Evolutionary conservation across 2,329 filamentous ascomycete genomes (phyloP).

Genomic region (Metarhizium rileyi): DNA sequence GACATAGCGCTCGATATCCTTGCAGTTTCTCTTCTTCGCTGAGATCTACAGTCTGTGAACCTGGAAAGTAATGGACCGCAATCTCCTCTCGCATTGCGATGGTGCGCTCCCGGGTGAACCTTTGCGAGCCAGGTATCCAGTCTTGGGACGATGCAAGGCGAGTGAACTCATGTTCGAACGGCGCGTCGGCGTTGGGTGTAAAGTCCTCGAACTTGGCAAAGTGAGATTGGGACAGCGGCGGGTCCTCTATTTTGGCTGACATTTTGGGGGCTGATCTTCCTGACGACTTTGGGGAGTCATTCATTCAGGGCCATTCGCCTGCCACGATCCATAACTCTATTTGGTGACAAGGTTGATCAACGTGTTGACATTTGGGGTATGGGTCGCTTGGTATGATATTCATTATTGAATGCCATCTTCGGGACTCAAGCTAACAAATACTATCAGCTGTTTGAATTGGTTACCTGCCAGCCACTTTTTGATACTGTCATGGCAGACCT

Average conservation of each 20-base stretch:
- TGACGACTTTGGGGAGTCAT: too few relatives aligned
- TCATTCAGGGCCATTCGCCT: too few relatives aligned
- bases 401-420: too few relatives aligned
- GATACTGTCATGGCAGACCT: too few relatives aligned
- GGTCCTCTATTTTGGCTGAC: neutral
- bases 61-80: conserved; percentile 19
- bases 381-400: too few relatives aligned
- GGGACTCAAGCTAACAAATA: too few relatives aligned
- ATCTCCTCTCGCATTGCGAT: conserved; percentile 21
- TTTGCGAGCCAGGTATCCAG: conserved; percentile 18
- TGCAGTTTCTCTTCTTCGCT: conserved; percentile 12
- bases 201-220: conserved; percentile 21
- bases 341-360: too few relatives aligned
- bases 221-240: conserved; percentile 20
- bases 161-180: conserved; percentile 21
- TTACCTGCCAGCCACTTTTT: too few relatives aligned
- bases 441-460: too few relatives aligned
- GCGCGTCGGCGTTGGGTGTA: conserved; percentile 16
- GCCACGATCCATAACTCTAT: too few relatives aligned
- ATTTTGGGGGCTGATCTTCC: neutral
- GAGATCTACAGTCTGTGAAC: conserved; percentile 9
- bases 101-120: conserved; percentile 20
- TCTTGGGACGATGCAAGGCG: conserved; percentile 22
- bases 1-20: conserved; percentile 18
- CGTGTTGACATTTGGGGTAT: too few relatives aligned